Evolutionary conservation across 2,329 filamentous ascomycete genomes (phyloP).

Genomic region (Pseudocercospora crystallina): DNA sequence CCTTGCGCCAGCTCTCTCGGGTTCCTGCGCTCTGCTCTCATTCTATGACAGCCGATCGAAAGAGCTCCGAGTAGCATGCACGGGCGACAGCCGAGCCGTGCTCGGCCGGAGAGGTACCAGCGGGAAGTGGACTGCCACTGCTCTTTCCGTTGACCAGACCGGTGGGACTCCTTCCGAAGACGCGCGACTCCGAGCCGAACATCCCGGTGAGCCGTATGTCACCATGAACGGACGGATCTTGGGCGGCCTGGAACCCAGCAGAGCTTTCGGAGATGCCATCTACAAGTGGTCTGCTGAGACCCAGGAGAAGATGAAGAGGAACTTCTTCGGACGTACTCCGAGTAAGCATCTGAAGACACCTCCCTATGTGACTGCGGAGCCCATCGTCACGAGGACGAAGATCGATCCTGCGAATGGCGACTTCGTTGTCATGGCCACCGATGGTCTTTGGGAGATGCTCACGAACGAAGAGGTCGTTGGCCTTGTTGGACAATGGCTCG

Average conservation of each 20-base stretch:
- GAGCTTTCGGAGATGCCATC: conserved; percentile 92
- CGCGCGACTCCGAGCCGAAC: conserved; percentile 76
- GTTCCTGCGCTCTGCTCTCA: conserved; percentile 93
- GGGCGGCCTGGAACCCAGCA: conserved; percentile 85
- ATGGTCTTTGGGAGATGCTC: conserved; percentile 98
- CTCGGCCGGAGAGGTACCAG: conserved; percentile 73
- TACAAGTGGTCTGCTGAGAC: conserved; percentile 95
- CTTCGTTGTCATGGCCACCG: conserved; percentile 93
- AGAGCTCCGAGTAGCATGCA: conserved; percentile 88
- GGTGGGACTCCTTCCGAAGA: conserved; percentile 84
- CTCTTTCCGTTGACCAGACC: conserved; percentile 90
- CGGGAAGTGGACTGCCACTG: conserved; percentile 90
- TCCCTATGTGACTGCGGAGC: conserved; percentile 95
- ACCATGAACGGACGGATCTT: conserved; percentile 86
- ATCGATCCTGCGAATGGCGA: conserved; percentile 87
- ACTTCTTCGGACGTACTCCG: conserved; percentile 83
- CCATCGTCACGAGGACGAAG: conserved; percentile 88
- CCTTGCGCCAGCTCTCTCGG: conserved; percentile 87
- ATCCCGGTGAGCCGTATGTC: conserved; percentile 86
- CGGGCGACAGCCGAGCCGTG: conserved; percentile 93
- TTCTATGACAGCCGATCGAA: conserved; percentile 92
- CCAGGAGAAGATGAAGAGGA: conserved; percentile 75
- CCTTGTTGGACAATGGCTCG: conserved; percentile 94
- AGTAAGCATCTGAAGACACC: conserved; percentile 80
- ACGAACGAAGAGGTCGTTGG: conserved; percentile 98